Conservation (phyloP, 2,329 filamentous ascomycete genomes). For the Biscogniauxia sp. region DNA sequence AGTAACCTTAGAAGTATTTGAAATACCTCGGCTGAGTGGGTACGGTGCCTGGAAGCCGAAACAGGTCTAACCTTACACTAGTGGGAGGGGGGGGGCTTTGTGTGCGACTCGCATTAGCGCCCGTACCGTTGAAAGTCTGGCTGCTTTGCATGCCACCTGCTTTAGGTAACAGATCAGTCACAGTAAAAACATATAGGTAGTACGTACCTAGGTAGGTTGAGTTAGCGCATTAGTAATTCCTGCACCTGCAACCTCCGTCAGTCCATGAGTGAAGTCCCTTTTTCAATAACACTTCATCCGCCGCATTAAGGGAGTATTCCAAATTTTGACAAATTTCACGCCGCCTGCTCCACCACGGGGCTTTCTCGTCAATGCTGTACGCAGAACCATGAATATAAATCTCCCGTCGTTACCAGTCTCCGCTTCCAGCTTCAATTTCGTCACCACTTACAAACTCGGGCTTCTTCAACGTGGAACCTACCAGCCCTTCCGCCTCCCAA, state of each 20-base stretch:
- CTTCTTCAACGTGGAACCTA: constrained; percentile 6
- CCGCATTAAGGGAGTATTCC: constrained; percentile 12
- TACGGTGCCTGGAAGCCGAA: not conserved
- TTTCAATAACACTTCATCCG: not conserved
- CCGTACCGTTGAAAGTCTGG: not conserved
- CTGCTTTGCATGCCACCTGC: too few relatives aligned
- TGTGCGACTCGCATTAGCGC: not conserved
- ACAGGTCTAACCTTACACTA: not conserved
- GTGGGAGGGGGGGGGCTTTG: too few relatives aligned
- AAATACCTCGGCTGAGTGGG: not conserved
- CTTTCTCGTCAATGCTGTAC: constrained; percentile 5
- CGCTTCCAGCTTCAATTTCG: constrained; percentile 4
- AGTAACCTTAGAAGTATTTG: too few relatives aligned
- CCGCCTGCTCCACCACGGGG: constrained; percentile 5
- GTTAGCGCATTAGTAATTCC: not conserved
- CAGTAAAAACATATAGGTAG: too few relatives aligned
- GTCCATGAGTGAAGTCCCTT: not conserved
- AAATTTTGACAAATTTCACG: constrained; percentile 20
- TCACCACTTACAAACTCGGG: constrained; percentile 5
- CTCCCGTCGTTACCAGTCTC: constrained; percentile 3
- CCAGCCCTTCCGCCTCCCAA: not conserved
- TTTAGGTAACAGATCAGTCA: too few relatives aligned
- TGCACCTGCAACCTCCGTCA: not conserved
- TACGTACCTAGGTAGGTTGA: not conserved
- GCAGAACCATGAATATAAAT: constrained; percentile 11